Evolutionary conservation across 106 monocot genomes (phyloP).

Genomic region (Apostasia shenzhenica): DNA sequence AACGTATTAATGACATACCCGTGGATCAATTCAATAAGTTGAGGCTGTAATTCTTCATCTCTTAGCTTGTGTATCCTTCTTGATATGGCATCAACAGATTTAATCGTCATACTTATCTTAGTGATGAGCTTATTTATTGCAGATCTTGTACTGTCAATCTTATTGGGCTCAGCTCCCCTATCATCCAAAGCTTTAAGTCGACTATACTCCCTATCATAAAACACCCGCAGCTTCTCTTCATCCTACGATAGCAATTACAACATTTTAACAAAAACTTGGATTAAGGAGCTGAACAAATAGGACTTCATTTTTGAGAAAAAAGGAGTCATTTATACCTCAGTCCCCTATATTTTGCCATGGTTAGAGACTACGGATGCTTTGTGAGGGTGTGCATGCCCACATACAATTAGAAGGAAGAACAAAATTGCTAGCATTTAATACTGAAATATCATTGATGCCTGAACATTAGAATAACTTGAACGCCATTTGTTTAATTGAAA

Average conservation of each 20-base stretch:
- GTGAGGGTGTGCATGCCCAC: too few species aligned
- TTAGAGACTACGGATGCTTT: too few species aligned
- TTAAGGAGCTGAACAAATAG: neutral
- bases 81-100: constrained; percentile 63
- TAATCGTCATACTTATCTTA: constrained; percentile 54
- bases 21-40: constrained; percentile 48
- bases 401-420: too few species aligned
- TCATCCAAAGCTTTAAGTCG: constrained; percentile 57
- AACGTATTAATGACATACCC: constrained; percentile 29
- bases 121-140: constrained; percentile 37
- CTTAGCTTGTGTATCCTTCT: constrained; percentile 69
- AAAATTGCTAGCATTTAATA: too few species aligned
- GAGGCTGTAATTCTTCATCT: constrained; percentile 69
- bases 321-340: neutral
- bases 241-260: constrained; percentile 41
- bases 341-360: too few species aligned
- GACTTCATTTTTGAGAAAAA: constrained; percentile 6
- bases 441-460: too few species aligned
- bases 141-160: constrained; percentile 49
- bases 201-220: constrained; percentile 67
- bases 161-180: constrained; percentile 54
- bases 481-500: too few species aligned
- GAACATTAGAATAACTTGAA: too few species aligned
- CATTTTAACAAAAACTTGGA: constrained; percentile 13
- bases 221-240: constrained; percentile 71